A percentile compares a stretch with the other conserved stretches of the same genome.
phyloP scores from a whole-genome alignment of 768 basidiomycete species.

The Boletus subcaerulescens region DNA sequence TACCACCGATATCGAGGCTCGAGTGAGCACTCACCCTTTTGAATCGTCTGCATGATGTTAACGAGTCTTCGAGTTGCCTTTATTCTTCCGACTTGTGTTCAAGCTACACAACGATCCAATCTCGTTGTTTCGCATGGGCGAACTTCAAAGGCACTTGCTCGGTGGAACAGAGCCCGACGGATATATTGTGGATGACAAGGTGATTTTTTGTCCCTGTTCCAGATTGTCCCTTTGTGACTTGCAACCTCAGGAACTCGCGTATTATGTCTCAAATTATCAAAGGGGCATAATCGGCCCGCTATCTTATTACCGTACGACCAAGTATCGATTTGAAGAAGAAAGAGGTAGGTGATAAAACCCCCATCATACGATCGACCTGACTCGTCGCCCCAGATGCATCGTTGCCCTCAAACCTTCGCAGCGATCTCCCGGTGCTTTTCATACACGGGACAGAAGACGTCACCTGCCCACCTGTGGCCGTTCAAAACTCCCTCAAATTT shows the following conservation, averaged over 20 bases:
- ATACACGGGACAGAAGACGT: conserved; percentile 57
- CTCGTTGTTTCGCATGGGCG: not conserved
- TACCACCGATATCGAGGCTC: conserved; percentile 51
- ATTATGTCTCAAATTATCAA: conserved; percentile 45
- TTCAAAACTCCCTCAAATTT: conserved; percentile 47
- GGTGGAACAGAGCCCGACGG: not conserved
- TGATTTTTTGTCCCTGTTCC: not conserved
- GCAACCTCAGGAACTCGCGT: conserved; percentile 50
- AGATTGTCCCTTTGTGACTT: not conserved
- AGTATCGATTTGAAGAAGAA: conserved; percentile 67
- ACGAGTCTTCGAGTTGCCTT: conserved; percentile 29
- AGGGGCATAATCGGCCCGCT: conserved; percentile 64
- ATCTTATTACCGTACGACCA: conserved; percentile 72
- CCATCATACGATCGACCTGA: not conserved
- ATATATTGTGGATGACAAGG: conserved; percentile 22
- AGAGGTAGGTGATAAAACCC: conserved; percentile 22
- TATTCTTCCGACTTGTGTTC: conserved; percentile 18
- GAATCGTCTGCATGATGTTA: not conserved
- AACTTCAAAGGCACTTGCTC: conserved; percentile 10
- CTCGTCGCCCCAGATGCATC: conserved; percentile 35
- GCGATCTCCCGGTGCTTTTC: conserved; percentile 57
- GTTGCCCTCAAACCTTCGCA: conserved; percentile 41
- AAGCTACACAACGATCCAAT: not conserved
- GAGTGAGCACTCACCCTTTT: conserved; percentile 37
- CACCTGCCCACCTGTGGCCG: conserved; percentile 41